Evolutionary conservation across 148 eudicot genomes (phyloP), one percentile per base, ranked within the genome.

Genomic region (Suaeda aralocaspica): DNA sequence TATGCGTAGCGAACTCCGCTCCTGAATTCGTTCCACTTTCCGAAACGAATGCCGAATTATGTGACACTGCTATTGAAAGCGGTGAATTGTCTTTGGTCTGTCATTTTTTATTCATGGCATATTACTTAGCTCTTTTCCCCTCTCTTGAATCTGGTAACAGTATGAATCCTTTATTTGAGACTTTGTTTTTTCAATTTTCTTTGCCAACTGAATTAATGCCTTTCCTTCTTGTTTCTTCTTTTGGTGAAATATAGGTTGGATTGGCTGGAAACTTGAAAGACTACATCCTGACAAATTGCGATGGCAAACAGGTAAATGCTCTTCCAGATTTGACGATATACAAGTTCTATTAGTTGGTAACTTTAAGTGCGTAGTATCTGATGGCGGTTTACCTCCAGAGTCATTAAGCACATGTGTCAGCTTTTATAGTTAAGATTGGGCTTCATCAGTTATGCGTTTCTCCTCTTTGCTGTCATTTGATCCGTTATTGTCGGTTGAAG

Each of bases 261-360:
- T 84, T 94, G 96, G 97, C 99, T 71, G 97, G 86, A 76, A 91
- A 94, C 89, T 82, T 94, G 61, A 87, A 85, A 81, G 88, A 94
- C 68, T 89, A 73, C 72, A 75, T 84, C 70, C 71, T 94, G 49
- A 94, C 93, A 71, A 80, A 89, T 66, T 81, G 81, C 59, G 84
- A 89, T 63, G 97, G 99, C 56, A 61, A 72, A 58, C 83, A 94
- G 99, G 99, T 94, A 89, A 12, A 39, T 44, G 19, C 41, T 63
- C n/a, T 42, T 56, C 5, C 57, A 24, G 33, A 21, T 36, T 29
- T 36, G 46, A 31, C 44, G 46, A 18, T 9, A 36, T 33, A 45
- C 66, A 29, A 44, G 12, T 19, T 63, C 49, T 39, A n/a, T 68
- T 53, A 4, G 44, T 14, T 24, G 39, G 59, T 48, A 21, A 5